Evolutionary conservation across 2,329 filamentous ascomycete species (phyloP), one percentile per base, ranked within the genome.

Genomic region (Diaporthe nobilis): DNA sequence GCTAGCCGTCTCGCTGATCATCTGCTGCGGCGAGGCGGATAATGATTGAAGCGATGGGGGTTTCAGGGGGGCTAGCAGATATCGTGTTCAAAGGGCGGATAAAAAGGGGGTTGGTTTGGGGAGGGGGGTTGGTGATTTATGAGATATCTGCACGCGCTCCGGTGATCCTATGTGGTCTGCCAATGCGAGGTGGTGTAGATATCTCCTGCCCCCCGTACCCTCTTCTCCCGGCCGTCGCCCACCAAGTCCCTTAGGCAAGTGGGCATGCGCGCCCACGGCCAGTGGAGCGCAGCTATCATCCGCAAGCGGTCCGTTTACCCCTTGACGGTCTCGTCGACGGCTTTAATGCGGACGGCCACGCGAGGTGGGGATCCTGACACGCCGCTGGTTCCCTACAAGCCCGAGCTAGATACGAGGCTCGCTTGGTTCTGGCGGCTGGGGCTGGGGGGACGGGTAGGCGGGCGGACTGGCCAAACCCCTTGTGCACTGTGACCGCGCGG

Each of bases 1-100:
- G 58, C 42, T 75, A 39, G 93, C 92, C 67, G 79, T 85, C 81
- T 72, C 76, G 34, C 13, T 74, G 22, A 49, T 74, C 53, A 58
- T 74, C 2, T 74, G 72, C 53, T 71, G 63, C 37, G 72, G 39
- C 7, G 58, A 53, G 37, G 68, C 31, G 42, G 63, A 78, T 15
- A 70, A 70, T 15, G 49, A 70, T n/a, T 70, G 49, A 70, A n/a
- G 28, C 12, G 1, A 9, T 3, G 3, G 3, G 13, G 22, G 20
- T 5, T 10, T 10, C 20, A 1, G 44, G 12, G 17, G 42, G 17
- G 34, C 34, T 0, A 22, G 3, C 20, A 37, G 44, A 28, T 37
- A 6, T n/a, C 28, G 10, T 12, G 25, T 25, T 31, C 28, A 17
- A 31, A 4, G 42, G 25, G 44, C 12, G 25, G 15, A n/a, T 25